Evolutionary conservation across 441 rosid genomes (phyloP).

Genomic region (Macaranga tanarius): DNA sequence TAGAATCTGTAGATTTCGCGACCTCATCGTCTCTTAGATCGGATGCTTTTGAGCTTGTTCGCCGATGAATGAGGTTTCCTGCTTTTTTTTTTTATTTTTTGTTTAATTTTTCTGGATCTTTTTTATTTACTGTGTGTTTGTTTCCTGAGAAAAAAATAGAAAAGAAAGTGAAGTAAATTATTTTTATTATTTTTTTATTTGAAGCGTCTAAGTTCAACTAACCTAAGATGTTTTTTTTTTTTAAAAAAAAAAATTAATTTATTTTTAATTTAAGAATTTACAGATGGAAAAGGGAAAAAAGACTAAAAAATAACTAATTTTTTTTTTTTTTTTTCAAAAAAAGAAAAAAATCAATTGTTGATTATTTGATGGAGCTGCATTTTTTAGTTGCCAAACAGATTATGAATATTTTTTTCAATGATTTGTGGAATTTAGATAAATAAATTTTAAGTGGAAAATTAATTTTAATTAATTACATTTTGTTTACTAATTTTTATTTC

Average conservation of each 20-base stretch:
- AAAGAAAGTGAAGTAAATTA: background rate
- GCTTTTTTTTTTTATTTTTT: background rate
- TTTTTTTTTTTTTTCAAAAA: no score
- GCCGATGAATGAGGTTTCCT: conserved; percentile 28
- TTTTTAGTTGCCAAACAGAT: background rate
- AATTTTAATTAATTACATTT: background rate
- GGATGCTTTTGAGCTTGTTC: conserved; percentile 23
- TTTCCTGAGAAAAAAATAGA: conserved; percentile 26
- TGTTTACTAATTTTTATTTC: background rate
- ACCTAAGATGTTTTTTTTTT: no score
- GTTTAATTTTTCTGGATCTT: background rate
- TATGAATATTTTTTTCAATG: background rate
- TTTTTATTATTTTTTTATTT: background rate
- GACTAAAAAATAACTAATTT: background rate
- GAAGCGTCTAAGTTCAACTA: background rate
- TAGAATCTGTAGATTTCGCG: background rate
- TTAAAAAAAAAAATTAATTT: no score
- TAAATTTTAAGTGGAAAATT: no score
- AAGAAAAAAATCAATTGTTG: background rate
- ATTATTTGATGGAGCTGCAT: background rate
- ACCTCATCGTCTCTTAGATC: conserved; percentile 28
- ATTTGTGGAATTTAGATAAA: background rate
- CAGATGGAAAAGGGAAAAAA: background rate
- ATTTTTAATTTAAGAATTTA: no score
- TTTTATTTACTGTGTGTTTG: conserved; percentile 27